A percentile compares a stretch with the other conserved stretches of the same genome.
Evolutionary conservation across 2,329 filamentous ascomycete genomes (phyloP).

Genomic region (Zalaria sp.): DNA sequence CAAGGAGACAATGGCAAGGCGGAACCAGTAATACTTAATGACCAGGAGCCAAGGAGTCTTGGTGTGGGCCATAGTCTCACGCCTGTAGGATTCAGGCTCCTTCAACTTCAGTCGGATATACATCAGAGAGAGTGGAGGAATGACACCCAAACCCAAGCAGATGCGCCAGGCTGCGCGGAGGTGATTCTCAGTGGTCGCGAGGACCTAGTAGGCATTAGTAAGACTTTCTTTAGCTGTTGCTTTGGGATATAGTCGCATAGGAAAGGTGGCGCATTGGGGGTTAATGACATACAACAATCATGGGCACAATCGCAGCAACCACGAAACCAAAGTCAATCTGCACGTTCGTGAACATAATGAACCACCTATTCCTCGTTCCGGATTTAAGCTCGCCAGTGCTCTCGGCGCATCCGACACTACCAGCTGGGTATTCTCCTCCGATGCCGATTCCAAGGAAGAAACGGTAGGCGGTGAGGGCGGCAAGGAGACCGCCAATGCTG

Average conservation of each 20-base stretch:
- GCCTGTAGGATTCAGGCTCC: conserved; percentile 65
- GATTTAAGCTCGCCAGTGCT: conserved; percentile 67
- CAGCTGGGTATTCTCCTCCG: conserved; percentile 60
- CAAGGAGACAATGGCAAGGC: conserved; percentile 53
- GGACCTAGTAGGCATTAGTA: conserved; percentile 26
- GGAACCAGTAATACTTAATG: conserved; percentile 56
- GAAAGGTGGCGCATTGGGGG: conserved; percentile 4
- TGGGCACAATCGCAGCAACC: conserved; percentile 63
- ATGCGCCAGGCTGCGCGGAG: conserved; percentile 69
- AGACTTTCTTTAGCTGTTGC: neutral
- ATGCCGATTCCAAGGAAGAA: conserved; percentile 53
- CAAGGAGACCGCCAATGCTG: conserved; percentile 56
- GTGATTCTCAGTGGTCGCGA: conserved; percentile 41
- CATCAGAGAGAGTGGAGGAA: conserved; percentile 62
- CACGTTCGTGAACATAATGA: conserved; percentile 65
- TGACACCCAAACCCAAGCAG: conserved; percentile 60
- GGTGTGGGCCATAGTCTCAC: conserved; percentile 48
- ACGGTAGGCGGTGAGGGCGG: conserved; percentile 66
- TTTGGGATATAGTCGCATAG: neutral
- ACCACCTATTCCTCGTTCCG: conserved; percentile 80
- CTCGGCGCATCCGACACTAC: conserved; percentile 72
- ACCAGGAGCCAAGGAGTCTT: conserved; percentile 39
- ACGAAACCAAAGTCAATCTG: conserved; percentile 82
- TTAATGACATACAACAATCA: conserved; percentile 37
- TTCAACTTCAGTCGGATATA: conserved; percentile 57